Evolutionary conservation across 1,284 basidiomycete species (phyloP).

Genomic region (Marasmius oreades): DNA sequence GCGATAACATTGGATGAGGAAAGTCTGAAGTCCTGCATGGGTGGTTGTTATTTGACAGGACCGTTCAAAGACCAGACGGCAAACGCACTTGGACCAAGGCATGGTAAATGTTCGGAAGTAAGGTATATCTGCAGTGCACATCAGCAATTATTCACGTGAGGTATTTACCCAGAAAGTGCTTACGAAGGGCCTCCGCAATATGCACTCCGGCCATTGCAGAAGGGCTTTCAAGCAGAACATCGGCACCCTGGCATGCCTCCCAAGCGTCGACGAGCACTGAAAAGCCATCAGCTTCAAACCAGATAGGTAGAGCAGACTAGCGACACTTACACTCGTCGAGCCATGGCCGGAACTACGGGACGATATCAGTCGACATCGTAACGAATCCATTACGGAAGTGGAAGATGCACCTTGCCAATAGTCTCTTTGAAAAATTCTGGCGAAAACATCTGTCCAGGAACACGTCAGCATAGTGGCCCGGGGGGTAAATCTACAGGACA

Average conservation of each 20-base stretch:
- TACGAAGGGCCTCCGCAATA: slow-evolving; percentile 74
- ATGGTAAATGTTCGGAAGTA: slow-evolving; percentile 77
- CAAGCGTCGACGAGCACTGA: slow-evolving; percentile 66
- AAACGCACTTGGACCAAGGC: slow-evolving; percentile 53
- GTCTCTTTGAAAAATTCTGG: slow-evolving; percentile 80
- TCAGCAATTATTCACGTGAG: slow-evolving; percentile 17
- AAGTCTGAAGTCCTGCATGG: slow-evolving; percentile 56
- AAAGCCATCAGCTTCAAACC: slow-evolving; percentile 1
- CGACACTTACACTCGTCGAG: slow-evolving; percentile 59
- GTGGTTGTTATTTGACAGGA: slow-evolving; percentile 12
- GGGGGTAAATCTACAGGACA: not conserved
- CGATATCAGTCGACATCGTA: slow-evolving; percentile 1
- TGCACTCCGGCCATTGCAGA: slow-evolving; percentile 81
- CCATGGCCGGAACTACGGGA: slow-evolving; percentile 64
- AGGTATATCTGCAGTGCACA: slow-evolving; percentile 39
- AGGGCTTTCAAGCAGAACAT: slow-evolving; percentile 72
- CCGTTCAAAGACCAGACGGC: not conserved
- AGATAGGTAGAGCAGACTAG: not conserved
- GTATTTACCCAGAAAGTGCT: slow-evolving; percentile 15
- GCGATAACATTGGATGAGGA: slow-evolving; percentile 60
- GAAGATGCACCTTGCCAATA: slow-evolving; percentile 43
- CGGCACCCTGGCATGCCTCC: slow-evolving; percentile 69
- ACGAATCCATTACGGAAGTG: not conserved
- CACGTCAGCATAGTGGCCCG: not conserved
- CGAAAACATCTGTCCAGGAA: slow-evolving; percentile 71